These are phyloP conservation scores for Gyromitra esculenta DNA, from an alignment of 2,329 filamentous ascomycete genomes.

Conservation along the genomic window DNA sequence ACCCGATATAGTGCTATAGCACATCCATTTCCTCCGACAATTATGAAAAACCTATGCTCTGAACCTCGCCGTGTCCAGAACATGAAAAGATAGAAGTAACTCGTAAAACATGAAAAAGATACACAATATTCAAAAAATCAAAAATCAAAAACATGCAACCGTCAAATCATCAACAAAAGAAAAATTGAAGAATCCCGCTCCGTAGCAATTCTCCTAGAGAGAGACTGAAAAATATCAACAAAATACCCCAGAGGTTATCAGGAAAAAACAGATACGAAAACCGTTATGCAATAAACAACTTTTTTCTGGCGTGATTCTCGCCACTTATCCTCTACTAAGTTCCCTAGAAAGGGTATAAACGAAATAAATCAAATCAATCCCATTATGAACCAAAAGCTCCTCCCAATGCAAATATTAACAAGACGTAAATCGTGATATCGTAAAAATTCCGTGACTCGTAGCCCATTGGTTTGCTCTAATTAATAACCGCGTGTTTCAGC, in stretches of 20 bases:
- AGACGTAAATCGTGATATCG: conserved; percentile 40
- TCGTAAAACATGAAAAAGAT: background rate
- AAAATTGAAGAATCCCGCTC: conserved; percentile 6
- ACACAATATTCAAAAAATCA: background rate
- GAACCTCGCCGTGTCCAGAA: conserved; percentile 29
- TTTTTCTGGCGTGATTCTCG: conserved; percentile 24
- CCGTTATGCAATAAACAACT: conserved; percentile 46
- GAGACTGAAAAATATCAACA: conserved; percentile 26
- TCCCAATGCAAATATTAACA: conserved; percentile 48
- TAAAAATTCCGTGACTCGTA: conserved; percentile 31
- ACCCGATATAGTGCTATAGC: conserved; percentile 11
- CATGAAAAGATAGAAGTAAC: conserved; percentile 36
- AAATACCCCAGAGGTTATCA: conserved; percentile 15
- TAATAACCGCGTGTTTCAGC: conserved; percentile 42
- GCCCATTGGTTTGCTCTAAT: conserved; percentile 5
- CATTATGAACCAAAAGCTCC: conserved; percentile 39
- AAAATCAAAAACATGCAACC: conserved; percentile 1
- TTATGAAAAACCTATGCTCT: conserved; percentile 30
- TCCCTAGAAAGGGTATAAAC: conserved; percentile 8
- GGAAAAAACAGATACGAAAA: conserved; percentile 12
- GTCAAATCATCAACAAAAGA: conserved; percentile 17
- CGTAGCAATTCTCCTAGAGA: conserved; percentile 16
- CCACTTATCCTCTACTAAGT: conserved; percentile 25
- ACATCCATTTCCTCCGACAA: conserved; percentile 10
- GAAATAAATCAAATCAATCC: conserved; percentile 28